Evolutionary conservation across 257 asterid genomes (phyloP).

Genomic region (Mitragyna speciosa): DNA sequence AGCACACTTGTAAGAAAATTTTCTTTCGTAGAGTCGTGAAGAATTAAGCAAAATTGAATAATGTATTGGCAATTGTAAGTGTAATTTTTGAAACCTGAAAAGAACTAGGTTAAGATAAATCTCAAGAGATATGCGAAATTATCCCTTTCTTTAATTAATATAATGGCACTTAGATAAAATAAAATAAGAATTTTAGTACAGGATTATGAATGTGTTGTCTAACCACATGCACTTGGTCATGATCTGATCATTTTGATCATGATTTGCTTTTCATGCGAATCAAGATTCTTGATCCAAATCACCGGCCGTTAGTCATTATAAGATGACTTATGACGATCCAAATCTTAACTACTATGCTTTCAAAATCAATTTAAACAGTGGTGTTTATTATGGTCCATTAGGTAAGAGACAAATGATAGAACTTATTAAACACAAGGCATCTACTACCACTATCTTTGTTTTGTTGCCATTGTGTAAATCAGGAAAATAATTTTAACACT

Average conservation of each 20-base stretch:
- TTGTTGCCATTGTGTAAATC: slow-evolving; percentile 5
- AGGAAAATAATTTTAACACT: not conserved
- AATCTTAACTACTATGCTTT: slow-evolving; percentile 13
- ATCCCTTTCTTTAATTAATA: no score
- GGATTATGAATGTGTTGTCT: slow-evolving; percentile 7
- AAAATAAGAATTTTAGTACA: not conserved
- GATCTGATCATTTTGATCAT: not conserved
- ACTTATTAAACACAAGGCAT: slow-evolving; percentile 5
- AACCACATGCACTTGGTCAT: slow-evolving; percentile 6
- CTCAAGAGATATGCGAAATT: no score
- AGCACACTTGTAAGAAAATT: not conserved
- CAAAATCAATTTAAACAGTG: not conserved
- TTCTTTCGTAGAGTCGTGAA: not conserved
- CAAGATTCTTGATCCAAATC: slow-evolving; percentile 3
- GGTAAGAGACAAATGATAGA: not conserved
- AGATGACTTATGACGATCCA: slow-evolving; percentile 5
- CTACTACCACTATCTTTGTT: not conserved
- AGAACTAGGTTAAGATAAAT: no score
- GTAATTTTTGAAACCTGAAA: no score
- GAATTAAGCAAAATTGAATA: not conserved
- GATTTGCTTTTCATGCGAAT: not conserved
- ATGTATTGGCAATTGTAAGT: no score
- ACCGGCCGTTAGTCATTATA: not conserved
- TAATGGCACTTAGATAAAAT: not conserved
- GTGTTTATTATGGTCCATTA: slow-evolving; percentile 1